Evolutionary conservation across 768 basidiomycete species (phyloP).

Genomic region (Leccinum disarticulatum): DNA sequence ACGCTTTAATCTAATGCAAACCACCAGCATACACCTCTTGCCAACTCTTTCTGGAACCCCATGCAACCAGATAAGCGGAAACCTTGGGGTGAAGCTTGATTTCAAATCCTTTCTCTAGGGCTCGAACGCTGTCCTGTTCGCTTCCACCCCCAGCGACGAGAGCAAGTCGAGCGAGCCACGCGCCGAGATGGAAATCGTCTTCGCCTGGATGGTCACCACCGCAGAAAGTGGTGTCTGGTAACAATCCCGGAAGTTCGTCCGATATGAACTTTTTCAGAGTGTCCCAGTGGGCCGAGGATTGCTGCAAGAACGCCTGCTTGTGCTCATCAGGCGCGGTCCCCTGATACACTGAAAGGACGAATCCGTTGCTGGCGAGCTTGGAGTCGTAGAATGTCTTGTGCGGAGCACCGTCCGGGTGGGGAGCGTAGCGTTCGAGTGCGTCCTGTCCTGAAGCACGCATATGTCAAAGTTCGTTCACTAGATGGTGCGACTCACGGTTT

Average conservation of each 20-base stretch:
- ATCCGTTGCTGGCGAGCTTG: conserved; percentile 42
- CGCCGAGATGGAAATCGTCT: conserved; percentile 55
- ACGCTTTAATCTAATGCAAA: conserved; percentile 36
- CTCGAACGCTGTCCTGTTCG: conserved; percentile 37
- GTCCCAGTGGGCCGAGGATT: conserved; percentile 40
- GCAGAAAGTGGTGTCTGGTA: conserved; percentile 47
- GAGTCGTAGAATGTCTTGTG: conserved; percentile 44
- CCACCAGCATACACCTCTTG: conserved; percentile 43
- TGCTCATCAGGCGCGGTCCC: conserved; percentile 36
- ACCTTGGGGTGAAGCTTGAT: conserved; percentile 39
- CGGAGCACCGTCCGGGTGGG: conserved; percentile 33
- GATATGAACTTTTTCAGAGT: conserved; percentile 38
- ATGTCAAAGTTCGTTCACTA: not conserved
- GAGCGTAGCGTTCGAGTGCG: conserved; percentile 38
- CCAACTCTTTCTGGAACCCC: conserved; percentile 47
- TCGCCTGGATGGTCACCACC: conserved; percentile 48
- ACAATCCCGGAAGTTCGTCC: conserved; percentile 38
- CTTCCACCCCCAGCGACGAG: conserved; percentile 37
- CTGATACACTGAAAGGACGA: conserved; percentile 42
- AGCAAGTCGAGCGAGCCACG: conserved; percentile 51
- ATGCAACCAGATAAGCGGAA: conserved; percentile 43
- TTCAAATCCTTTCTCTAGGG: conserved; percentile 41
- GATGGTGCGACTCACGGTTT: conserved; percentile 38
- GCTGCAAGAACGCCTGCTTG: conserved; percentile 40
- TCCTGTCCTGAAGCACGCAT: conserved; percentile 38